A percentile compares a stretch with the other conserved stretches of the same genome.
phyloP scores from a whole-genome alignment of 1,284 basidiomycete species.

The Leccinum fallax region DNA sequence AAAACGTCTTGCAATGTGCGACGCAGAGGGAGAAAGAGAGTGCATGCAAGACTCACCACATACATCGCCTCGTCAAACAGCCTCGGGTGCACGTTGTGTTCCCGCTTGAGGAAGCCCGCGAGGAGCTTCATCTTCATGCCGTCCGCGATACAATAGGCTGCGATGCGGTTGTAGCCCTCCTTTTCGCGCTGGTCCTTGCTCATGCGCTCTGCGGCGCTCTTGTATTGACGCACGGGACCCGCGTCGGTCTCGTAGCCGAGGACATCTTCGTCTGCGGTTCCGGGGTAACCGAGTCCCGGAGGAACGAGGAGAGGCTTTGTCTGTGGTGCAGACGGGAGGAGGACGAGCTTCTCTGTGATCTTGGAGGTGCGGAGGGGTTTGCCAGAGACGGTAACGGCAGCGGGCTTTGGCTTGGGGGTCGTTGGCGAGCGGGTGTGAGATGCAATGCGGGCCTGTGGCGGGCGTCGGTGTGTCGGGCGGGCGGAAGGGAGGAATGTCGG shows the following conservation, averaged over 20 bases:
- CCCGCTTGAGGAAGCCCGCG: constrained; percentile 84
- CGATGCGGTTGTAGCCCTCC: constrained; percentile 76
- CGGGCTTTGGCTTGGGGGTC: constrained; percentile 17
- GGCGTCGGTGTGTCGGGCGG: constrained; percentile 26
- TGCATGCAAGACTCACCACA: constrained; percentile 58
- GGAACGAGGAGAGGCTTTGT: constrained; percentile 72
- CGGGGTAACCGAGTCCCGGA: constrained; percentile 25
- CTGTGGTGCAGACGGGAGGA: constrained; percentile 90
- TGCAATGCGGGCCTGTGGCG: constrained; percentile 24
- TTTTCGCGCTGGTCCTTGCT: constrained; percentile 73
- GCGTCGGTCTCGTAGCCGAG: constrained; percentile 68
- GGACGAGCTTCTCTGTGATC: constrained; percentile 89
- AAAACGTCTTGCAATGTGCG: neutral
- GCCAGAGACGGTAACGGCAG: constrained; percentile 29
- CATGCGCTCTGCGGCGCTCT: constrained; percentile 83
- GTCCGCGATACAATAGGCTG: constrained; percentile 88
- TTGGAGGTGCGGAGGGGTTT: constrained; percentile 85
- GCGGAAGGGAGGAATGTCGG: constrained; percentile 23
- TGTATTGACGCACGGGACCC: constrained; percentile 63
- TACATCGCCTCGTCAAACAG: constrained; percentile 94
- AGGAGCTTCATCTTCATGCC: constrained; percentile 80
- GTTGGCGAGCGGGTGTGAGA: constrained; percentile 19
- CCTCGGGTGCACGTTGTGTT: constrained; percentile 89
- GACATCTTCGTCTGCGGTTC: constrained; percentile 48
- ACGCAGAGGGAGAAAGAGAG: neutral